A percentile compares a stretch with the other conserved stretches of the same genome.
These are phyloP conservation scores for Diaporthe ampelina DNA, from an alignment of 2,329 filamentous ascomycete species.

Conservation along the genomic window DNA sequence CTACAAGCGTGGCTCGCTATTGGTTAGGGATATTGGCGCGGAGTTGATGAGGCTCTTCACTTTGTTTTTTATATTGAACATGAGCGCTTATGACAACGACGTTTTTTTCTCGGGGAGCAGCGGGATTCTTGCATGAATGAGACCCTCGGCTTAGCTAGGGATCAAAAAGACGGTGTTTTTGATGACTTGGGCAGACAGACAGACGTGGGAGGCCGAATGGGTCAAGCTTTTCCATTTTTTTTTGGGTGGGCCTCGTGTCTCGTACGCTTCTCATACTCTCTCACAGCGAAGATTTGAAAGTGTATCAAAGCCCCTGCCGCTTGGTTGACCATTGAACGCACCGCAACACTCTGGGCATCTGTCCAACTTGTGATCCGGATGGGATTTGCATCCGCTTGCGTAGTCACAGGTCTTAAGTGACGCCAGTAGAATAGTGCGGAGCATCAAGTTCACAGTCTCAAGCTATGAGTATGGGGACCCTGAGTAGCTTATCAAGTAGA, in stretches of 20 bases:
- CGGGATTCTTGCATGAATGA: conserved; percentile 10
- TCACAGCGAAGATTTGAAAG: not conserved
- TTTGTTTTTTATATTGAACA: not conserved
- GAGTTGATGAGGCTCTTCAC: not conserved
- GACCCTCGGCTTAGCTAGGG: not conserved
- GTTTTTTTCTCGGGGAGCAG: not conserved
- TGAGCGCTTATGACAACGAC: not conserved
- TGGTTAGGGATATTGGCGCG: conserved; percentile 12
- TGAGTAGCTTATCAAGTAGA: not conserved
- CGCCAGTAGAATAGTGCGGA: too few species aligned
- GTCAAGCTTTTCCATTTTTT: not conserved
- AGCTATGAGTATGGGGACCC: too few species aligned
- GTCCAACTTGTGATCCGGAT: not conserved
- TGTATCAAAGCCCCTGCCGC: not conserved
- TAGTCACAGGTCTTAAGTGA: too few species aligned
- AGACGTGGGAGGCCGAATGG: conserved; percentile 2
- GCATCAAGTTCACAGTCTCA: not conserved
- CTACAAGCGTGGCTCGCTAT: not conserved
- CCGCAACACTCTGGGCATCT: not conserved
- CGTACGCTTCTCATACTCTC: conserved; percentile 3
- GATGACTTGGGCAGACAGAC: conserved; percentile 5
- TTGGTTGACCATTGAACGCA: not conserved
- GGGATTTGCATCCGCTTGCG: too few species aligned
- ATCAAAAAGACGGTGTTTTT: conserved; percentile 24
- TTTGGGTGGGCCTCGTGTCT: not conserved